phyloP scores from a whole-genome alignment of 352 stramenopile genomes.

The Globisporangium barbulae region DNA sequence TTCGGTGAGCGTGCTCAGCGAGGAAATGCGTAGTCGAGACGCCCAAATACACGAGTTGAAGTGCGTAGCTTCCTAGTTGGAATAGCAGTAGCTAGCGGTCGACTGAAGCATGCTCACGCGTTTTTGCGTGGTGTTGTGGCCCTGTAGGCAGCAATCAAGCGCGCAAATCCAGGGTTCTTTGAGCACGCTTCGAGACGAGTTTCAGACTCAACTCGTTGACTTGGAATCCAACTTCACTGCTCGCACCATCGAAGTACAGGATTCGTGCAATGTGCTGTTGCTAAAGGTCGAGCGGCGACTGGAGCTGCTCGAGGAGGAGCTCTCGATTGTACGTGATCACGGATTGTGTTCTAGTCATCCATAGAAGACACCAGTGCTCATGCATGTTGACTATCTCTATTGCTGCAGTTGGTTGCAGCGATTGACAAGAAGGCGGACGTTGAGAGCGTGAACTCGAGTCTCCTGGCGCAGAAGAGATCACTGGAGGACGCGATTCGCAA shows the following conservation, averaged over 20 bases:
- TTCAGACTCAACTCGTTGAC: slow-evolving; percentile 15
- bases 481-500: slow-evolving; percentile 43
- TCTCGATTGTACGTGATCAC: slow-evolving; percentile 32
- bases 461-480: slow-evolving; percentile 24
- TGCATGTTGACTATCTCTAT: neutral
- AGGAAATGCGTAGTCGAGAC: slow-evolving; percentile 31
- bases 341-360: neutral
- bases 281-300: slow-evolving; percentile 33
- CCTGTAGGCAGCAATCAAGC: neutral
- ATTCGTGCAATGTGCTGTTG: slow-evolving; percentile 7
- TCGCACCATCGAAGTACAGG: slow-evolving; percentile 13
- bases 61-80: neutral
- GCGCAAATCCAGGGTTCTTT: neutral
- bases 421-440: slow-evolving; percentile 51
- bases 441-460: slow-evolving; percentile 17
- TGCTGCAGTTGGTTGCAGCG: slow-evolving; percentile 25
- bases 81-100: neutral
- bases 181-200: neutral
- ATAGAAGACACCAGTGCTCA: no score
- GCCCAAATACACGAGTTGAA: slow-evolving; percentile 12
- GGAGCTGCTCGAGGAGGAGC: slow-evolving; percentile 53
- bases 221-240: slow-evolving; percentile 4
- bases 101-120: neutral
- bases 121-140: neutral
- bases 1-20: slow-evolving; percentile 41